Percentiles rank a stretch among this genome's conserved stretches.
Evolutionary conservation across 805 yeast species (phyloP).

Genomic region (Candida manassasensis): DNA sequence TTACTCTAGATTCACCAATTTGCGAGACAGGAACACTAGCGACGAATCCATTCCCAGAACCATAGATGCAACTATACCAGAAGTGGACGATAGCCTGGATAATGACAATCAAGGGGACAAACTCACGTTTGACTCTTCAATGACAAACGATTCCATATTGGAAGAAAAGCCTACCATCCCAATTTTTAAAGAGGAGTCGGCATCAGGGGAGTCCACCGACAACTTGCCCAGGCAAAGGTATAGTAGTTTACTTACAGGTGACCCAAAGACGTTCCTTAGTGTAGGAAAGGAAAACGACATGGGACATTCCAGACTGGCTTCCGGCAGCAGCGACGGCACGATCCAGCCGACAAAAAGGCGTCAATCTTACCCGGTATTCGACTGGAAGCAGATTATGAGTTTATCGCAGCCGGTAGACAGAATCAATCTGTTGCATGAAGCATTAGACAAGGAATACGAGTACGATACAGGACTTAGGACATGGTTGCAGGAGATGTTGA

Average conservation of each 20-base stretch:
- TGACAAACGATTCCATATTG: conserved; percentile 21
- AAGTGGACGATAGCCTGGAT: conserved; percentile 29
- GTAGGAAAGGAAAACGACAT: neutral
- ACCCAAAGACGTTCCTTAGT: neutral
- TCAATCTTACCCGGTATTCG: conserved; percentile 29
- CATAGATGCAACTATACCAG: conserved; percentile 34
- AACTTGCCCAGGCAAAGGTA: conserved; percentile 16
- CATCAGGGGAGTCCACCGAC: conserved; percentile 18
- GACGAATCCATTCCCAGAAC: conserved; percentile 38
- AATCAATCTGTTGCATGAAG: conserved; percentile 38
- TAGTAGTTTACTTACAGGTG: conserved; percentile 17
- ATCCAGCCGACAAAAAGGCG: conserved; percentile 6
- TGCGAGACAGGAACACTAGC: conserved; percentile 12
- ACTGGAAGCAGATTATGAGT: conserved; percentile 39
- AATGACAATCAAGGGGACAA: conserved; percentile 14
- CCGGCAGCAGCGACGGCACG: neutral
- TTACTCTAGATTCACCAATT: conserved; percentile 30
- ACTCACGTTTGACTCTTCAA: conserved; percentile 8
- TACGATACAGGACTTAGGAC: conserved; percentile 55
- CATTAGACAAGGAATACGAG: conserved; percentile 36
- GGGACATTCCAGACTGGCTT: neutral
- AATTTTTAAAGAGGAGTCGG: conserved; percentile 24
- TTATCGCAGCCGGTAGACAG: conserved; percentile 40
- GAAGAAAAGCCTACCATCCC: conserved; percentile 17
- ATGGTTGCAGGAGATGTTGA: conserved; percentile 43